A percentile compares a stretch with the other conserved stretches of the same genome.
Evolutionary conservation across 2,329 filamentous ascomycete genomes (phyloP).

Genomic region (Chaetomiaceae sp.): DNA sequence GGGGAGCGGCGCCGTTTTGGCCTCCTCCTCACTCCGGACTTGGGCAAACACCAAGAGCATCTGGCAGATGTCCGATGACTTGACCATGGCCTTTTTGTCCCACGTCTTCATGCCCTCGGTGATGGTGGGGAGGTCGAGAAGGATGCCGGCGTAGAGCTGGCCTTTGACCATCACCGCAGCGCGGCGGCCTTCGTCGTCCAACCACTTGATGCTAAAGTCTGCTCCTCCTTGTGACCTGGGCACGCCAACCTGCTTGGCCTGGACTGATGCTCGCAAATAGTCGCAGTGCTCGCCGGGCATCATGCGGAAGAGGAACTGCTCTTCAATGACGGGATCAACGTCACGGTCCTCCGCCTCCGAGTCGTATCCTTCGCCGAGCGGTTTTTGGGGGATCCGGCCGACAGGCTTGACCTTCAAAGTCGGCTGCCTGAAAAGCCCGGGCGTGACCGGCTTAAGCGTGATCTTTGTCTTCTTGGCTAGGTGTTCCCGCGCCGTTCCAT

Average conservation of each 20-base stretch:
- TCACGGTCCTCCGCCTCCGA: constrained; percentile 92
- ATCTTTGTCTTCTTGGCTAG: constrained; percentile 52
- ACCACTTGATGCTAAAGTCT: constrained; percentile 75
- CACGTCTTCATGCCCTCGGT: constrained; percentile 91
- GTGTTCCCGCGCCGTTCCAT: constrained; percentile 29
- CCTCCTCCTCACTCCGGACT: constrained; percentile 63
- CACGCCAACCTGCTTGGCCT: constrained; percentile 58
- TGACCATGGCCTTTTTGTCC: constrained; percentile 83
- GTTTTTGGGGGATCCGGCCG: constrained; percentile 63
- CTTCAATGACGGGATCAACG: constrained; percentile 79
- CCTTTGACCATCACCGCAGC: constrained; percentile 66
- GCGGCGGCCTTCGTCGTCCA: constrained; percentile 68
- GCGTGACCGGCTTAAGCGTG: constrained; percentile 32
- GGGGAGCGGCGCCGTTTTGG: constrained; percentile 62
- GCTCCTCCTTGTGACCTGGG: constrained; percentile 61
- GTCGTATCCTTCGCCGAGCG: constrained; percentile 86
- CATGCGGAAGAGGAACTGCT: constrained; percentile 88
- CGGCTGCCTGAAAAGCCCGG: constrained; percentile 38
- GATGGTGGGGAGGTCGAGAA: constrained; percentile 82
- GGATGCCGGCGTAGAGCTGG: constrained; percentile 66
- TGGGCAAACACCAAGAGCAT: constrained; percentile 76
- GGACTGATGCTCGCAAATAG: constrained; percentile 52
- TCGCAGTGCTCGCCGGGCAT: constrained; percentile 79
- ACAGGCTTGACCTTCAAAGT: constrained; percentile 37
- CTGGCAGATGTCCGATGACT: constrained; percentile 82